phyloP scores from a whole-genome alignment of 2,329 filamentous ascomycete genomes.

The Dothistroma pini region DNA sequence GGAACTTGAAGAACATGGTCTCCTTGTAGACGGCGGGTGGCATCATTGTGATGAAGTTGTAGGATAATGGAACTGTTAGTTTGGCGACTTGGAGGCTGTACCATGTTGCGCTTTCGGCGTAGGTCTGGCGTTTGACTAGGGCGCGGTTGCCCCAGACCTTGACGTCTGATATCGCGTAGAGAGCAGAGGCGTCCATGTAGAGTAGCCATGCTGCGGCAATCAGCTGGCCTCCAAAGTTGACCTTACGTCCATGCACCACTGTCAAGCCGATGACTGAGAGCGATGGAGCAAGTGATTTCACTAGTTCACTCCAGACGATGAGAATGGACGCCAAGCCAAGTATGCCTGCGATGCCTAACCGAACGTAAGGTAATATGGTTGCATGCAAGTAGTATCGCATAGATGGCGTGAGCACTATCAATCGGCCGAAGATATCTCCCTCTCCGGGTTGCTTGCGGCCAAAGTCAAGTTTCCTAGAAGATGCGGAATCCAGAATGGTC shows the following conservation, averaged over 20 bases:
- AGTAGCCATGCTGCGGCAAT: conserved; percentile 84
- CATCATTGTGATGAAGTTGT: conserved; percentile 94
- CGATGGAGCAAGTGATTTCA: conserved; percentile 74
- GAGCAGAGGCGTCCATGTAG: conserved; percentile 91
- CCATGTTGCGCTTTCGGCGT: conserved; percentile 91
- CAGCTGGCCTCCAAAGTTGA: conserved; percentile 82
- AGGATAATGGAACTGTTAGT: conserved; percentile 85
- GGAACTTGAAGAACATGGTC: conserved; percentile 83
- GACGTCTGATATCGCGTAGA: conserved; percentile 84
- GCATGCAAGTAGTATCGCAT: conserved; percentile 75
- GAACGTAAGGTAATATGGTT: conserved; percentile 65
- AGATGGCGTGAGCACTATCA: conserved; percentile 70
- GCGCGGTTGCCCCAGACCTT: conserved; percentile 98
- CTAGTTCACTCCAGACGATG: conserved; percentile 89
- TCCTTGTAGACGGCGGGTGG: conserved; percentile 66
- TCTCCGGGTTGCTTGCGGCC: conserved; percentile 40
- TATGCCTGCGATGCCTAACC: conserved; percentile 62
- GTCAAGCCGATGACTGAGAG: conserved; percentile 67
- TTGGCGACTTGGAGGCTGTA: conserved; percentile 90
- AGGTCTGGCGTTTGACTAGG: conserved; percentile 84
- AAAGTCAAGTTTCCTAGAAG: conserved; percentile 77
- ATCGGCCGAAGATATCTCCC: conserved; percentile 46
- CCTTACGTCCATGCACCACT: conserved; percentile 70
- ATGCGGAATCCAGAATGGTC: conserved; percentile 76
- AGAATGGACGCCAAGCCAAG: conserved; percentile 72